These are phyloP conservation scores for Vigna nakashimae DNA, from an alignment of 306 rosid species.

Conservation along the genomic window DNA sequence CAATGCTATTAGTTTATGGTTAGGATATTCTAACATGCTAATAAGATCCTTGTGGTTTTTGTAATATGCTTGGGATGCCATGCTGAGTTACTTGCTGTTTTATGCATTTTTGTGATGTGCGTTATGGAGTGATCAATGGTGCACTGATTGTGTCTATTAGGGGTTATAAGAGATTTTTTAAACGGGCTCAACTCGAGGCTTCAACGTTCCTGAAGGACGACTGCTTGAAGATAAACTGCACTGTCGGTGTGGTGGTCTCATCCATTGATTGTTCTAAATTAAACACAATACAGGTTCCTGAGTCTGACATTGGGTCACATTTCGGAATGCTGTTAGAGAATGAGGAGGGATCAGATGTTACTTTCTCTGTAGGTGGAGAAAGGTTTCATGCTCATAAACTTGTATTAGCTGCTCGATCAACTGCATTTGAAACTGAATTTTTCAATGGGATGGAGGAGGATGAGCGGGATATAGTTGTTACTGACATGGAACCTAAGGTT, in stretches of 20 bases:
- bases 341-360: slow-evolving; percentile 88
- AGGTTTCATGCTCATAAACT: slow-evolving; percentile 90
- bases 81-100: neutral
- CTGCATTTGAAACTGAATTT: slow-evolving; percentile 71
- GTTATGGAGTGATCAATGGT: slow-evolving; percentile 14
- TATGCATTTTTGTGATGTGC: neutral
- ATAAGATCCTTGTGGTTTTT: slow-evolving; percentile 6
- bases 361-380: slow-evolving; percentile 81
- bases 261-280: slow-evolving; percentile 82
- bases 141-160: slow-evolving; percentile 48
- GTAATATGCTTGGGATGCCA: neutral
- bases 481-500: slow-evolving; percentile 87
- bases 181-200: slow-evolving; percentile 82
- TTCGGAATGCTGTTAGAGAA: slow-evolving; percentile 81
- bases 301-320: slow-evolving; percentile 83
- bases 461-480: slow-evolving; percentile 61
- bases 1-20: neutral
- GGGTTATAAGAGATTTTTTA: slow-evolving; percentile 96
- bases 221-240: slow-evolving; percentile 96
- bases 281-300: slow-evolving; percentile 86
- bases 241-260: slow-evolving; percentile 97
- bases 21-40: neutral
- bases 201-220: slow-evolving; percentile 90
- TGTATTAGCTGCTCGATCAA: slow-evolving; percentile 91
- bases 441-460: slow-evolving; percentile 67